phyloP scores from a whole-genome alignment of 192 early-diverging fungal species.

The Coemansia reversa region DNA sequence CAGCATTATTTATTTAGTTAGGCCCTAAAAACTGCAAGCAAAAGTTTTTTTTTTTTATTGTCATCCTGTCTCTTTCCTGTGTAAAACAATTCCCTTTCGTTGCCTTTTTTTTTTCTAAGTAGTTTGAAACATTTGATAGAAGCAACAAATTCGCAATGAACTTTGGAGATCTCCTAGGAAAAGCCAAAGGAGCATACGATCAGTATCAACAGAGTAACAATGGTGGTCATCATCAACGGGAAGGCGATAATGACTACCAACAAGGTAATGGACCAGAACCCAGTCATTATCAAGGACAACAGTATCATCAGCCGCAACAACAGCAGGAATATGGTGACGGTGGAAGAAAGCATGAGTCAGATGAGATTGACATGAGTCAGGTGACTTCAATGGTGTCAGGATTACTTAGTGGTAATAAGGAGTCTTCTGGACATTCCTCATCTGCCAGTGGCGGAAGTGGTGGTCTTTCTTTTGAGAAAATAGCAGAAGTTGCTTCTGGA shows the following conservation, averaged over 20 bases:
- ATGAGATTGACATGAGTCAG: slow-evolving; percentile 31
- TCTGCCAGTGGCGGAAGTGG: slow-evolving; percentile 2
- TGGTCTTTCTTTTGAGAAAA: slow-evolving; percentile 28
- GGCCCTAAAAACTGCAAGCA: no score
- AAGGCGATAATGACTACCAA: background rate
- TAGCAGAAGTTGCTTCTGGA: slow-evolving; percentile 22
- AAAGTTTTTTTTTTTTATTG: no score
- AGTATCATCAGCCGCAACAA: background rate
- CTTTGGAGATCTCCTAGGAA: slow-evolving; percentile 32
- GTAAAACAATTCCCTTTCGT: no score
- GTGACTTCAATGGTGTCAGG: slow-evolving; percentile 25
- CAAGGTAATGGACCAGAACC: background rate
- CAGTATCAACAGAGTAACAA: slow-evolving; percentile 23
- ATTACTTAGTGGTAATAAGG: slow-evolving; percentile 21
- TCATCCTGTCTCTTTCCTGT: no score
- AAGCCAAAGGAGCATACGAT: slow-evolving; percentile 27
- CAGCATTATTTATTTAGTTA: no score
- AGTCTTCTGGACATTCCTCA: background rate
- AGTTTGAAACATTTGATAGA: background rate
- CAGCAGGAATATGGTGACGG: slow-evolving; percentile 12
- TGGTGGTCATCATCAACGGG: background rate
- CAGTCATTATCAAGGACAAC: background rate
- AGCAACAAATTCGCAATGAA: slow-evolving; percentile 15
- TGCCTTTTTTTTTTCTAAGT: background rate
- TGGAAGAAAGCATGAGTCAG: background rate